Evolutionary conservation across 2,329 filamentous ascomycete genomes (phyloP).

Genomic region (Paecilomyces niveus): DNA sequence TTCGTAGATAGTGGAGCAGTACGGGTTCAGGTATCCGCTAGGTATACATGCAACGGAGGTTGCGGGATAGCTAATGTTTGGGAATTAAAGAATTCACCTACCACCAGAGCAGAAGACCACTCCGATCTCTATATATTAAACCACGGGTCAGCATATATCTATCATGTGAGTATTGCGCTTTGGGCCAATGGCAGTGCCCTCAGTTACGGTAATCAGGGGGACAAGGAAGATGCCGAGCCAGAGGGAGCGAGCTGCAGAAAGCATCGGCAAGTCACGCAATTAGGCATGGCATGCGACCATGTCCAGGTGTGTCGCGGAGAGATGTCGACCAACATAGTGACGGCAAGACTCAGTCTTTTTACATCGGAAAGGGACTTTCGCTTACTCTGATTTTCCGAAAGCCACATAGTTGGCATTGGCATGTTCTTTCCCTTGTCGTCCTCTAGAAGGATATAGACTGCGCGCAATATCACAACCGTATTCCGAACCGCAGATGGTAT

Average conservation of each 20-base stretch:
- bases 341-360: background rate
- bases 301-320: background rate
- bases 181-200: background rate
- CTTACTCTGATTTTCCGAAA: slow-evolving; percentile 91
- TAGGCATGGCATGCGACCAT: background rate
- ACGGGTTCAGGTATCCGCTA: background rate
- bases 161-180: background rate
- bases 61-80: background rate
- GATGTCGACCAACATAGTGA: background rate
- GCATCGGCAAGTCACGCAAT: background rate
- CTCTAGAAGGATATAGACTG: background rate
- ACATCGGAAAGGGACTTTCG: slow-evolving; percentile 11
- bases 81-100: slow-evolving; percentile 46
- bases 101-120: slow-evolving; percentile 96
- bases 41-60: background rate
- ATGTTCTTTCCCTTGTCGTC: slow-evolving; percentile 41
- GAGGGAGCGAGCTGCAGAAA: background rate
- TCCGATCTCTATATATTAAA: slow-evolving; percentile 67
- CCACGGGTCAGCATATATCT: slow-evolving; percentile 13
- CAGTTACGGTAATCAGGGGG: background rate
- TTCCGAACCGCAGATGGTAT: background rate
- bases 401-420: slow-evolving; percentile 92
- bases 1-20: background rate
- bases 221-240: background rate
- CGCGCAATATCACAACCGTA: background rate